Evolutionary conservation across 257 asterid genomes (phyloP).

Genomic region (Linderniella brevidens): DNA sequence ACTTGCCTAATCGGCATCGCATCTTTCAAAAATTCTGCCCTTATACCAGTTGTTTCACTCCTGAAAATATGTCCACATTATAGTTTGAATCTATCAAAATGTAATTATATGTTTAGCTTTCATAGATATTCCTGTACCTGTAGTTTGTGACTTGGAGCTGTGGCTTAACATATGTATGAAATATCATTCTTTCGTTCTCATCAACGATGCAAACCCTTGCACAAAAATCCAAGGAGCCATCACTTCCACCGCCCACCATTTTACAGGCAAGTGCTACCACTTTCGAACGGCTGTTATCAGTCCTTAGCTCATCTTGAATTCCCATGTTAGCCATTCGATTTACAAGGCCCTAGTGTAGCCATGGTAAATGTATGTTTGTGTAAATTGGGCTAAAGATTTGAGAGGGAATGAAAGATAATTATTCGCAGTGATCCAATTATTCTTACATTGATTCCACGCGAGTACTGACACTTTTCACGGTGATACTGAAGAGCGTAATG

Average conservation of each 20-base stretch:
- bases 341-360: conserved; percentile 28
- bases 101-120: too few species aligned
- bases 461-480: conserved; percentile 44
- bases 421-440: background rate
- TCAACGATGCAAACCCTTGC: conserved; percentile 72
- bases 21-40: conserved; percentile 62
- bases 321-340: conserved; percentile 71
- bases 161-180: conserved; percentile 70
- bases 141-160: conserved; percentile 60
- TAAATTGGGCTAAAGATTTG: background rate
- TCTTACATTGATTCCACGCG: conserved; percentile 49
- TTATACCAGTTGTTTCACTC: conserved; percentile 72
- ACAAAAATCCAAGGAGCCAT: conserved; percentile 79
- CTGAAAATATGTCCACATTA: conserved; percentile 14
- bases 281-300: conserved; percentile 44
- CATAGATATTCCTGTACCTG: conserved; percentile 37
- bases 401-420: background rate
- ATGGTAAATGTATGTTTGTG: conserved; percentile 1
- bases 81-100: background rate
- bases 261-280: conserved; percentile 77
- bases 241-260: conserved; percentile 93
- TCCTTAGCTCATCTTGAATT: conserved; percentile 61
- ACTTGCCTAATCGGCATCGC: conserved; percentile 62
- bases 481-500: conserved; percentile 39
- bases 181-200: conserved; percentile 51